phyloP scores from a whole-genome alignment of 495 filamentous ascomycete genomes.

The Tuber calosporum region DNA sequence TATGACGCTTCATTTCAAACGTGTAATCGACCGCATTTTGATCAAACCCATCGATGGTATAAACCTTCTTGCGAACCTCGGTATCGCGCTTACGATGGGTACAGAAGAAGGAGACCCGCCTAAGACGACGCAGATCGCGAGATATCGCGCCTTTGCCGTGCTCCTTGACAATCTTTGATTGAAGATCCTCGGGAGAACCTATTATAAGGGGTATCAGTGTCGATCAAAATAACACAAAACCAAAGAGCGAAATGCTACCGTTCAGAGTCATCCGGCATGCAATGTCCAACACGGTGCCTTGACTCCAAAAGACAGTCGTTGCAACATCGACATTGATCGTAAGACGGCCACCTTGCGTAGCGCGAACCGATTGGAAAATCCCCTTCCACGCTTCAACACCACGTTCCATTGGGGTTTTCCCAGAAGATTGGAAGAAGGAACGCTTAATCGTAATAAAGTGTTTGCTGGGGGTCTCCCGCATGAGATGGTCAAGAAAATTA shows the following conservation, averaged over 20 bases:
- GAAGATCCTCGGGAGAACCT: constrained; percentile 33
- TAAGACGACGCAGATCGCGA: constrained; percentile 50
- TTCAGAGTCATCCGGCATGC: constrained; percentile 26
- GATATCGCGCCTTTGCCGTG: constrained; percentile 21
- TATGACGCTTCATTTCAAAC: constrained; percentile 54
- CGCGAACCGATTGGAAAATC: constrained; percentile 69
- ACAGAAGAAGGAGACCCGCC: constrained; percentile 60
- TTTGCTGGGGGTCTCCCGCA: constrained; percentile 66
- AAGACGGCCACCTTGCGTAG: constrained; percentile 50
- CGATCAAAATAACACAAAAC: not conserved
- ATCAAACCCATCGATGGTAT: constrained; percentile 58
- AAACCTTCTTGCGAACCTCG: constrained; percentile 46
- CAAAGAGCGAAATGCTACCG: constrained; percentile 15
- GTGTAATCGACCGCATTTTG: constrained; percentile 51
- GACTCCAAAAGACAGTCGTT: constrained; percentile 67
- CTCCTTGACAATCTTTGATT: constrained; percentile 15
- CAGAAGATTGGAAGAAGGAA: constrained; percentile 58
- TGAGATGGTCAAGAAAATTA: constrained; percentile 81
- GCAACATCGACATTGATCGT: constrained; percentile 77
- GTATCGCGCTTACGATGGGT: constrained; percentile 47
- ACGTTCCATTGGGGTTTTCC: constrained; percentile 46
- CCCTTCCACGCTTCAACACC: constrained; percentile 76
- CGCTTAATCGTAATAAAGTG: constrained; percentile 62
- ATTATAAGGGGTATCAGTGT: constrained; percentile 11
- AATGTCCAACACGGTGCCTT: constrained; percentile 42